phyloP scores from a whole-genome alignment of 1,284 basidiomycete species.

The Golubevia sp. region DNA sequence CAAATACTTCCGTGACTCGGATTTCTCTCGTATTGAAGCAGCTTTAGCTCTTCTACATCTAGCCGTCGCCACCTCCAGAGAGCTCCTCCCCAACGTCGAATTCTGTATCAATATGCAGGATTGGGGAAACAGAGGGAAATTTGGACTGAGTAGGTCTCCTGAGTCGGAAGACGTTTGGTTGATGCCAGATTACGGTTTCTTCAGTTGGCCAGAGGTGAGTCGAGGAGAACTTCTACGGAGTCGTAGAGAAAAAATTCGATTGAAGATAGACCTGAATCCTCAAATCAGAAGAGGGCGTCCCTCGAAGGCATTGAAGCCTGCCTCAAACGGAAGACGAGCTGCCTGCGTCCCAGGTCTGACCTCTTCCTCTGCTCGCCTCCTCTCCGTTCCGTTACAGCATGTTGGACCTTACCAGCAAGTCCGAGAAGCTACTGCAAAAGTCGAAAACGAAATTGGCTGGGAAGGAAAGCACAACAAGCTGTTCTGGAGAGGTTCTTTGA shows the following conservation, averaged over 20 bases:
- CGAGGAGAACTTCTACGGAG: too few species aligned
- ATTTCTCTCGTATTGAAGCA: conserved; percentile 34
- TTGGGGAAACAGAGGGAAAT: conserved; percentile 50
- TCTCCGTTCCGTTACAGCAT: conserved; percentile 9
- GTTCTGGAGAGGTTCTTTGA: conserved; percentile 48
- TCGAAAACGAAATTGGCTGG: conserved; percentile 37
- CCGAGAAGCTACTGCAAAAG: conserved; percentile 20
- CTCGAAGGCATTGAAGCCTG: not conserved
- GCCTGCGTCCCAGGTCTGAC: too few species aligned
- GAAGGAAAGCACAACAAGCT: conserved; percentile 30
- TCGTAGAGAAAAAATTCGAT: not conserved
- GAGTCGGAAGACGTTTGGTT: conserved; percentile 50
- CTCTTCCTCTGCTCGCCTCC: not conserved
- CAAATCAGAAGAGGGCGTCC: not conserved
- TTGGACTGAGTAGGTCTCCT: conserved; percentile 36
- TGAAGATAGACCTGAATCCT: not conserved
- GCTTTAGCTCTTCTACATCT: conserved; percentile 39
- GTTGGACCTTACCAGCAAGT: conserved; percentile 45
- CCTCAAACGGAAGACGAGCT: too few species aligned
- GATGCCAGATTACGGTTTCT: conserved; percentile 58
- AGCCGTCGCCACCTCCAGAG: conserved; percentile 29
- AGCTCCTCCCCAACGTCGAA: conserved; percentile 53
- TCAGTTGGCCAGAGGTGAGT: conserved; percentile 39
- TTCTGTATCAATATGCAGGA: conserved; percentile 49
- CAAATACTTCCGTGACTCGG: conserved; percentile 40